Percentiles rank a stretch among this genome's conserved stretches.
These are phyloP conservation scores for Colletotrichum chrysophilum DNA, from an alignment of 2,329 filamentous ascomycete species.

Conservation along the genomic window DNA sequence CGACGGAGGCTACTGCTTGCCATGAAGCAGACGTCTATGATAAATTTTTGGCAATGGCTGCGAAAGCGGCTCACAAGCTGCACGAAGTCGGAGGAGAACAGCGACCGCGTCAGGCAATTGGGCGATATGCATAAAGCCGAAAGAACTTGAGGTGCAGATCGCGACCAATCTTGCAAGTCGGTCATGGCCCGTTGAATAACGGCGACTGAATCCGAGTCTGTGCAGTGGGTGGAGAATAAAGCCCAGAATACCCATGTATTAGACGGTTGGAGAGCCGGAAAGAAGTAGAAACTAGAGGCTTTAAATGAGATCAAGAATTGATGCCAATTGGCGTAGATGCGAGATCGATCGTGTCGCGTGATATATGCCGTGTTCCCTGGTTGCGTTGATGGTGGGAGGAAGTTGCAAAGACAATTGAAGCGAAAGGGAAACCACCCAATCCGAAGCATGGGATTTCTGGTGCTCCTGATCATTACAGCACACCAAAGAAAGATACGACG, in stretches of 20 bases:
- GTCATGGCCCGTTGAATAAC: not conserved
- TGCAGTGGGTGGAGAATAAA: not conserved
- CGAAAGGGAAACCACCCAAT: not conserved
- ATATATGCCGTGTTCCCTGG: not conserved
- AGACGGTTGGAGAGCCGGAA: not conserved
- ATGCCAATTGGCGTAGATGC: not conserved
- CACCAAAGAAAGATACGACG: not conserved
- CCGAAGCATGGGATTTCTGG: not conserved
- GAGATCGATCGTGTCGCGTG: not conserved
- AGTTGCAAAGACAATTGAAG: not conserved
- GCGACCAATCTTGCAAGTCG: not conserved
- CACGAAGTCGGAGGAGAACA: not conserved
- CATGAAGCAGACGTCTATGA: constrained; percentile 34
- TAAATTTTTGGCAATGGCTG: not conserved
- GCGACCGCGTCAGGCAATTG: not conserved
- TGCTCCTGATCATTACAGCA: not conserved
- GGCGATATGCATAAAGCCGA: not conserved
- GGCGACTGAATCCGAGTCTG: not conserved
- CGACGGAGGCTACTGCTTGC: constrained; percentile 74
- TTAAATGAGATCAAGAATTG: not conserved
- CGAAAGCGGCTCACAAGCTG: not conserved
- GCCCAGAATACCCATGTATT: not conserved
- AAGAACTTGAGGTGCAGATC: not conserved
- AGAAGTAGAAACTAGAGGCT: not conserved
- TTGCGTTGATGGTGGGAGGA: not conserved